These are phyloP conservation scores for Mycena epipterygia DNA, from an alignment of 768 basidiomycete genomes.

Conservation along the genomic window DNA sequence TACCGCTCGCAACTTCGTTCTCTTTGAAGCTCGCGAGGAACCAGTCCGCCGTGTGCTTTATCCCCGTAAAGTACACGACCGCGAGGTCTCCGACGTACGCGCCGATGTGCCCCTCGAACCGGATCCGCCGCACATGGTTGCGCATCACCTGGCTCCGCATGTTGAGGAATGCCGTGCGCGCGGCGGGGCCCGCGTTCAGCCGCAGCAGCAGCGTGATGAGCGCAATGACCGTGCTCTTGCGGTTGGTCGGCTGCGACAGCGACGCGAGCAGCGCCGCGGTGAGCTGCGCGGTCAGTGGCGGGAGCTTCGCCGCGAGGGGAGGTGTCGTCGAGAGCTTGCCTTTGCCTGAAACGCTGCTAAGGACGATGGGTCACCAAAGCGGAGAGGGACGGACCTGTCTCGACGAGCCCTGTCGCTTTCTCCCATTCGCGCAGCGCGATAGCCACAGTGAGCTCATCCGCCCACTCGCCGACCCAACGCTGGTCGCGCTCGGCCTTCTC, in stretches of 20 bases:
- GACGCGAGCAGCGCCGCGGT: constrained; percentile 78
- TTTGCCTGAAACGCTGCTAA: constrained; percentile 47
- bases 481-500: constrained; percentile 86
- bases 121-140: constrained; percentile 86
- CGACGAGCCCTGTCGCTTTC: constrained; percentile 86
- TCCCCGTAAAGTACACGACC: constrained; percentile 91
- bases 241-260: constrained; percentile 80
- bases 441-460: constrained; percentile 91
- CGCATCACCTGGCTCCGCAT: constrained; percentile 83
- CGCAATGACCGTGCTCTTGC: constrained; percentile 79
- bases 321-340: constrained; percentile 72
- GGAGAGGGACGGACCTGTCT: constrained; percentile 74
- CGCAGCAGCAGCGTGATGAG: constrained; percentile 82
- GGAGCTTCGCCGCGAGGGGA: constrained; percentile 68
- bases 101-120: constrained; percentile 89
- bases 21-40: constrained; percentile 96
- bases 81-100: constrained; percentile 91
- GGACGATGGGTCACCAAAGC: neutral
- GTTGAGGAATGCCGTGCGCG: constrained; percentile 85
- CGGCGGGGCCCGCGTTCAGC: constrained; percentile 82
- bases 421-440: constrained; percentile 93
- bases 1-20: constrained; percentile 93
- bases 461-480: constrained; percentile 92
- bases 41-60: constrained; percentile 99
- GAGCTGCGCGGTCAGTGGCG: constrained; percentile 75